A percentile compares a stretch with the other conserved stretches of the same genome.
Conservation (phyloP, 768 basidiomycete genomes). For the Suillus discolor region DNA sequence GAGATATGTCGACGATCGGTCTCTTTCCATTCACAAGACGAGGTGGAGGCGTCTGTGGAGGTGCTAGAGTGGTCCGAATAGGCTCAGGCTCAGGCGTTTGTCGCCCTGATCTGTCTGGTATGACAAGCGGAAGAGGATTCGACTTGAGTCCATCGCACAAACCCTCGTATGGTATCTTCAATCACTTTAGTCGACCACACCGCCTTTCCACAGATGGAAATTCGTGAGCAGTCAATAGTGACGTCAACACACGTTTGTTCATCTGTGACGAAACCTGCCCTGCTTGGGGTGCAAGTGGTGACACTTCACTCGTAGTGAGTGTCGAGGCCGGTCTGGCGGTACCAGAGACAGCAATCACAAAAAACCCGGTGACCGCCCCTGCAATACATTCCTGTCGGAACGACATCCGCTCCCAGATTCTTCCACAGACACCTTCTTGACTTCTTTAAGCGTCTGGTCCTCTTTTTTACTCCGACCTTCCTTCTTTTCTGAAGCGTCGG, state of each 20-base stretch:
- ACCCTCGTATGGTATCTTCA: slow-evolving; percentile 64
- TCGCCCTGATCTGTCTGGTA: slow-evolving; percentile 30
- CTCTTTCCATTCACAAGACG: slow-evolving; percentile 33
- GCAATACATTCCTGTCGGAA: slow-evolving; percentile 93
- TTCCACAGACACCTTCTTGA: slow-evolving; percentile 60
- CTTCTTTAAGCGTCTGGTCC: slow-evolving; percentile 52
- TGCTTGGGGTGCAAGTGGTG: slow-evolving; percentile 51
- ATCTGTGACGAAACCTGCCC: slow-evolving; percentile 69
- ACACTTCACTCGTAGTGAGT: slow-evolving; percentile 29
- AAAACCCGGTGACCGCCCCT: slow-evolving; percentile 93
- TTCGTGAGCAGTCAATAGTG: slow-evolving; percentile 74
- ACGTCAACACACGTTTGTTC: slow-evolving; percentile 68
- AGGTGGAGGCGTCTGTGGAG: slow-evolving; percentile 57
- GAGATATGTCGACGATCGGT: slow-evolving; percentile 50
- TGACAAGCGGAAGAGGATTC: slow-evolving; percentile 19
- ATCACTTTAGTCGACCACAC: slow-evolving; percentile 71
- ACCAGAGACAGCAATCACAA: slow-evolving; percentile 58
- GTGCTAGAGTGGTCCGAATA: slow-evolving; percentile 34
- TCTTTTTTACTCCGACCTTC: slow-evolving; percentile 24
- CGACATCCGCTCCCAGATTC: slow-evolving; percentile 98
- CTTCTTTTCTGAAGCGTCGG: slow-evolving; percentile 29
- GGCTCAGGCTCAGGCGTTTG: slow-evolving; percentile 44
- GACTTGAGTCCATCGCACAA: slow-evolving; percentile 66
- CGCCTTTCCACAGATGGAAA: slow-evolving; percentile 69
- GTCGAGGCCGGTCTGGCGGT: slow-evolving; percentile 19